These are phyloP conservation scores for Pseudogymnoascus sp. DNA, from an alignment of 2,329 filamentous ascomycete species.

Conservation along the genomic window DNA sequence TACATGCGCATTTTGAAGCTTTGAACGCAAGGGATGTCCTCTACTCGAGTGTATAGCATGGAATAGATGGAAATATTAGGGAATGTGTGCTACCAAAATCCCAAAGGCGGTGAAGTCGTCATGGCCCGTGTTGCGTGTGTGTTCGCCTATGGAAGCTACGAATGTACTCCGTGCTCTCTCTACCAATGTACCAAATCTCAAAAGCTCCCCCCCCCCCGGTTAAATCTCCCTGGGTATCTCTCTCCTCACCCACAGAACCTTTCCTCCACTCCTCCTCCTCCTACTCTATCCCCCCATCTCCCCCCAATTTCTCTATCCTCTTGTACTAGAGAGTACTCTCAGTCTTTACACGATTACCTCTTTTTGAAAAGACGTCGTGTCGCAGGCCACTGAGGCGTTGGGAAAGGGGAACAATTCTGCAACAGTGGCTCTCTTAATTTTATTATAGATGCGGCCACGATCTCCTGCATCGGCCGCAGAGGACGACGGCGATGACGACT, in stretches of 20 bases:
- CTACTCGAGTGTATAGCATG: neutral
- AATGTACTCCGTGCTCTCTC: neutral
- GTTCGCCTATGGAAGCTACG: neutral
- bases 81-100: neutral
- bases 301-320: neutral
- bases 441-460: slow-evolving; percentile 28
- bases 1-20: neutral
- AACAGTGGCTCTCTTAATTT: slow-evolving; percentile 2
- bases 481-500: slow-evolving; percentile 26
- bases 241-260: neutral
- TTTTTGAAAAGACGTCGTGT: neutral
- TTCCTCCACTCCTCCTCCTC: neutral
- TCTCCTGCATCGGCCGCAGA: slow-evolving; percentile 28
- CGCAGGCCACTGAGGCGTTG: neutral
- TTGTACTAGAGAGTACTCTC: neutral
- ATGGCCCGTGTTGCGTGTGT: slow-evolving; percentile 3
- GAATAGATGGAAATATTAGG: neutral
- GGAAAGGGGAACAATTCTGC: slow-evolving; percentile 2
- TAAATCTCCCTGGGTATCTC: slow-evolving; percentile 5
- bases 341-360: neutral
- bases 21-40: neutral
- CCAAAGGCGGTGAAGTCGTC: slow-evolving; percentile 6
- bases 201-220: neutral
- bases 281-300: neutral
- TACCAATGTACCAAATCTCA: neutral